Conservation (phyloP, 106 monocot genomes). For the Apostasia shenzhenica region DNA sequence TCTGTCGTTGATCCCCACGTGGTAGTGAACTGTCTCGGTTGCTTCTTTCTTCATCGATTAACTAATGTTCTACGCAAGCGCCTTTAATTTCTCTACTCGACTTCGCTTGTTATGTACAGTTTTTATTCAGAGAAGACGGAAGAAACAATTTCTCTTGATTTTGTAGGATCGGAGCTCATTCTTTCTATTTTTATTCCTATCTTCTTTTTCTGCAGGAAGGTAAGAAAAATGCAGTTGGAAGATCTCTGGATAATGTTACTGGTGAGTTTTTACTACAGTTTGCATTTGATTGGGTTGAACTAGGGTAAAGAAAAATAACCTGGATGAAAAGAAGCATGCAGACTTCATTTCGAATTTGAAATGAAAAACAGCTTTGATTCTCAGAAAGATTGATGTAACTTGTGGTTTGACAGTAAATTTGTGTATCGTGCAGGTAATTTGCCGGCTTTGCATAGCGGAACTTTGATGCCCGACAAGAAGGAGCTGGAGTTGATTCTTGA, state of each 20-base stretch:
- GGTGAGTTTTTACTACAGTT: conserved; percentile 13
- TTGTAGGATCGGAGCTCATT: not conserved
- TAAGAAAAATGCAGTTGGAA: conserved; percentile 2
- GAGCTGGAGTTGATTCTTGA: conserved; percentile 50
- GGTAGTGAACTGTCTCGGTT: not conserved
- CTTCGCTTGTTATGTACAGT: not conserved
- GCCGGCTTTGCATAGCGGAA: conserved; percentile 9
- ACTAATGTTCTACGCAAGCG: not conserved
- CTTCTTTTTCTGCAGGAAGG: conserved; percentile 16
- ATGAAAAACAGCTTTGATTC: not conserved
- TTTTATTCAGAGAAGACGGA: not conserved
- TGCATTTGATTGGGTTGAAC: conserved; percentile 2
- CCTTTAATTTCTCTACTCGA: not conserved
- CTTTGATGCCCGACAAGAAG: conserved; percentile 52
- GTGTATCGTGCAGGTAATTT: conserved; percentile 8
- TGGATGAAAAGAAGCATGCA: not conserved
- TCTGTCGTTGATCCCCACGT: conserved; percentile 6
- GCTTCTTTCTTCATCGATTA: not conserved
- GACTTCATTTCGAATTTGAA: not conserved
- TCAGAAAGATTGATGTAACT: not conserved
- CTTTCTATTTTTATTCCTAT: not conserved
- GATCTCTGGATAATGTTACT: conserved; percentile 16
- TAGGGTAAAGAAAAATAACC: not conserved
- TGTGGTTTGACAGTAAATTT: conserved; percentile 3
- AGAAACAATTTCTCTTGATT: not conserved